Evolutionary conservation across 768 basidiomycete species (phyloP).

Genomic region (Termitomyces sp.): DNA sequence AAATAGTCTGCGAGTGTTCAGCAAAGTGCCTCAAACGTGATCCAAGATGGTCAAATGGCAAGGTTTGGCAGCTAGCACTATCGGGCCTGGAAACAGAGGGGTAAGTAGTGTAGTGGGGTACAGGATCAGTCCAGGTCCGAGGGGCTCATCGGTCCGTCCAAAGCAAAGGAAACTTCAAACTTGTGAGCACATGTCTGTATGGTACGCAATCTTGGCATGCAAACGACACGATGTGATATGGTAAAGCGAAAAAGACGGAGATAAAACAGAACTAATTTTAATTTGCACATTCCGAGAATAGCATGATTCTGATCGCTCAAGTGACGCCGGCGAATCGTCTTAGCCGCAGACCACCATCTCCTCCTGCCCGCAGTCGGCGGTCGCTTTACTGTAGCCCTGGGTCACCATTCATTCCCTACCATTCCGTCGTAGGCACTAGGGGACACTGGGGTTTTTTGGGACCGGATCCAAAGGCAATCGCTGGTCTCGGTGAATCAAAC

Average conservation of each 20-base stretch:
- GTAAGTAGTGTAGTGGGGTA: background rate
- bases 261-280: constrained; percentile 18
- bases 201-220: background rate
- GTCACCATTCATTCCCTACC: background rate
- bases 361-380: background rate
- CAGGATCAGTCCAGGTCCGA: background rate
- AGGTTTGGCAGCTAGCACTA: background rate
- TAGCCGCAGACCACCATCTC: constrained; percentile 17
- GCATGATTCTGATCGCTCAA: constrained; percentile 17
- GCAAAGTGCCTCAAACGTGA: constrained; percentile 6
- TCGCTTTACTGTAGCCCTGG: background rate
- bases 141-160: background rate
- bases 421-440: background rate
- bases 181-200: background rate
- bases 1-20: background rate
- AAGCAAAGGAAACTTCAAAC: background rate
- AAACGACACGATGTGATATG: background rate
- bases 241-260: constrained; percentile 26
- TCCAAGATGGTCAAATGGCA: background rate
- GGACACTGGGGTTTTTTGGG: background rate
- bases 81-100: background rate
- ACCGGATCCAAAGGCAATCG: constrained; percentile 10
- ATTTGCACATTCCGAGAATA: constrained; percentile 15
- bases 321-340: constrained; percentile 12
- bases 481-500: constrained; percentile 13